phyloP scores from a whole-genome alignment of 352 stramenopile genomes.

The Phytophthora sansomeana region DNA sequence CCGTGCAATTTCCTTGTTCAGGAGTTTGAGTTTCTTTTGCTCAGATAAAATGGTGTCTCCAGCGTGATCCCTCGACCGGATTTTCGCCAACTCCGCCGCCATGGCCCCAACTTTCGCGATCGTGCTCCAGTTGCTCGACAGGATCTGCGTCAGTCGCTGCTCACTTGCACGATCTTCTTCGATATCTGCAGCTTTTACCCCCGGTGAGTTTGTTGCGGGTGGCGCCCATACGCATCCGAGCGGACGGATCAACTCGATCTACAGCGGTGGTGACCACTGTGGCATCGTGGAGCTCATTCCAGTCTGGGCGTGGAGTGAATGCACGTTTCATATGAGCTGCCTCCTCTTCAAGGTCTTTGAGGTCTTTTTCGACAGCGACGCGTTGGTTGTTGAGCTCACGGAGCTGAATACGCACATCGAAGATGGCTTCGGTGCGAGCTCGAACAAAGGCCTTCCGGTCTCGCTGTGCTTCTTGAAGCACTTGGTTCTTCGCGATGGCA shows the following conservation, averaged over 20 bases:
- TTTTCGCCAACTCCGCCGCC: slow-evolving; percentile 53
- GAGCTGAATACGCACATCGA: slow-evolving; percentile 60
- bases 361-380: slow-evolving; percentile 28
- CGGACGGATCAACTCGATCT: slow-evolving; percentile 45
- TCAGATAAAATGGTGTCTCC: slow-evolving; percentile 57
- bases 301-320: slow-evolving; percentile 73
- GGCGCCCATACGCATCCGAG: slow-evolving; percentile 44
- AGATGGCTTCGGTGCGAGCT: slow-evolving; percentile 64
- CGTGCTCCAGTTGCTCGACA: slow-evolving; percentile 68
- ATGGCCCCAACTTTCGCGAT: slow-evolving; percentile 71
- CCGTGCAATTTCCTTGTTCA: slow-evolving; percentile 66
- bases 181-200: slow-evolving; percentile 19
- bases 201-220: slow-evolving; percentile 31
- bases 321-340: slow-evolving; percentile 56
- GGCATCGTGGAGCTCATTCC: slow-evolving; percentile 61
- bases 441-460: slow-evolving; percentile 43
- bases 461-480: slow-evolving; percentile 28
- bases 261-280: slow-evolving; percentile 65
- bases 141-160: slow-evolving; percentile 49
- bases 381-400: slow-evolving; percentile 43
- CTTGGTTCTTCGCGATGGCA: slow-evolving; percentile 28
- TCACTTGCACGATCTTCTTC: slow-evolving; percentile 59
- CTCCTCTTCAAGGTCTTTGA: slow-evolving; percentile 42
- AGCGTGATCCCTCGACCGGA: slow-evolving; percentile 59
- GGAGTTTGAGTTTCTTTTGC: slow-evolving; percentile 61